These are phyloP conservation scores for Parastagonospora avenae DNA, from an alignment of 2,329 filamentous ascomycete genomes.

Conservation along the genomic window DNA sequence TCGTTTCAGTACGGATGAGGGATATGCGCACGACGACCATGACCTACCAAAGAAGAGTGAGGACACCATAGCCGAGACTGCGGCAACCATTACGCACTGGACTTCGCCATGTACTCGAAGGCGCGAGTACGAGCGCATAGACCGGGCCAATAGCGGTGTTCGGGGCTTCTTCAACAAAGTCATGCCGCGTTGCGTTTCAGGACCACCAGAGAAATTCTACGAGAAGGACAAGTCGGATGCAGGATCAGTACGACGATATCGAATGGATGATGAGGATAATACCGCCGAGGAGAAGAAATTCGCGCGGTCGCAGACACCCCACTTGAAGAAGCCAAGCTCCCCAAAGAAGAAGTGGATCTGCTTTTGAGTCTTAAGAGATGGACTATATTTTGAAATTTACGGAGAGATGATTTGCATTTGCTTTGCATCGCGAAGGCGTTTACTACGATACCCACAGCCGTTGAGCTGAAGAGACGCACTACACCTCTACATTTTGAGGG, in stretches of 20 bases:
- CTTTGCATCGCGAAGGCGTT: conserved; percentile 26
- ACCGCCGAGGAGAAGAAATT: conserved; percentile 27
- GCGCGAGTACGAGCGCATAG: conserved; percentile 46
- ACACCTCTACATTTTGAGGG: conserved; percentile 7
- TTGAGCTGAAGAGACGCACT: conserved; percentile 19
- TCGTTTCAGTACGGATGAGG: conserved; percentile 25
- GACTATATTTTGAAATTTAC: conserved; percentile 2
- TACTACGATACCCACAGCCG: conserved; percentile 39
- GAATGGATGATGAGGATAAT: conserved; percentile 37
- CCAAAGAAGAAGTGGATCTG: conserved; percentile 33
- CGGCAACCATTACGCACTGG: conserved; percentile 45
- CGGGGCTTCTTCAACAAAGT: conserved; percentile 38
- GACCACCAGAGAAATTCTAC: conserved; percentile 41
- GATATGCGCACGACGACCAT: conserved; percentile 13
- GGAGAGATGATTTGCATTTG: conserved; percentile 20
- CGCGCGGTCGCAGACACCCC: conserved; percentile 16
- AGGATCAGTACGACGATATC: conserved; percentile 46
- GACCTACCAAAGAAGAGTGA: conserved; percentile 23
- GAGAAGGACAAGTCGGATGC: conserved; percentile 42
- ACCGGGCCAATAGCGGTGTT: conserved; percentile 44
- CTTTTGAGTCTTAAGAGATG: conserved; percentile 21
- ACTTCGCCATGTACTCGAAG: conserved; percentile 42
- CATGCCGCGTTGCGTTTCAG: conserved; percentile 42
- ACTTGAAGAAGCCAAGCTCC: conserved; percentile 13
- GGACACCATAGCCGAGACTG: conserved; percentile 11